Conservation (phyloP, 208 protist genomes). For the Naegleria gruberi region DNA sequence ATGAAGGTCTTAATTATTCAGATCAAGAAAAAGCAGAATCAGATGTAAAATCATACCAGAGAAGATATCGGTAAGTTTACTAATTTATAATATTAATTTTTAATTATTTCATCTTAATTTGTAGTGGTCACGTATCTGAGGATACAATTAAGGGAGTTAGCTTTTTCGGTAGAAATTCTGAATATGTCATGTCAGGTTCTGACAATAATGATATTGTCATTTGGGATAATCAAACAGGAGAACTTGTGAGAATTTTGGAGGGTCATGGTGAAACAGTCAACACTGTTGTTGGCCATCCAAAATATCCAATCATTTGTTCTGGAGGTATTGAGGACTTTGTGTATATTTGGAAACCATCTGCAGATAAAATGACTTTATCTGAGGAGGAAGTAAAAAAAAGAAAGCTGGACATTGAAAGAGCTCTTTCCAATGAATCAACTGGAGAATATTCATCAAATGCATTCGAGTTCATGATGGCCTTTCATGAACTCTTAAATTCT, state of each 20-base stretch:
- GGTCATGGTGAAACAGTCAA: not conserved
- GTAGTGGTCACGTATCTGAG: not conserved
- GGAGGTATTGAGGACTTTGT: not conserved
- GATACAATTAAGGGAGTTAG: constrained; percentile 9
- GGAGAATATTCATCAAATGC: no score
- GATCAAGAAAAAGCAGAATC: not conserved
- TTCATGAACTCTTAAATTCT: no score
- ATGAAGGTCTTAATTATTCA: not conserved
- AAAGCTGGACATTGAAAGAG: not conserved
- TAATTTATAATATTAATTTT: no score
- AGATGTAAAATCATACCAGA: no score
- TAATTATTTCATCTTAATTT: no score
- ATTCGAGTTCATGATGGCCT: no score
- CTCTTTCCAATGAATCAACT: no score
- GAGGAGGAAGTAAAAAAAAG: not conserved
- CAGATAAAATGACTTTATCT: not conserved
- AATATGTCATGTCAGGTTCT: not conserved
- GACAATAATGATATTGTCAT: not conserved
- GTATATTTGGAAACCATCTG: not conserved
- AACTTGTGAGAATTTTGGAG: not conserved
- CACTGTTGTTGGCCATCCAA: not conserved
- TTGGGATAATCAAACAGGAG: not conserved
- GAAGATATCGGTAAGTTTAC: no score
- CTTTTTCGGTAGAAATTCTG: not conserved
- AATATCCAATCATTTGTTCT: not conserved